Evolutionary conservation across 805 yeast species (phyloP), one percentile per base, ranked within the genome.

Genomic region (Cyberlindnera petersonii): DNA sequence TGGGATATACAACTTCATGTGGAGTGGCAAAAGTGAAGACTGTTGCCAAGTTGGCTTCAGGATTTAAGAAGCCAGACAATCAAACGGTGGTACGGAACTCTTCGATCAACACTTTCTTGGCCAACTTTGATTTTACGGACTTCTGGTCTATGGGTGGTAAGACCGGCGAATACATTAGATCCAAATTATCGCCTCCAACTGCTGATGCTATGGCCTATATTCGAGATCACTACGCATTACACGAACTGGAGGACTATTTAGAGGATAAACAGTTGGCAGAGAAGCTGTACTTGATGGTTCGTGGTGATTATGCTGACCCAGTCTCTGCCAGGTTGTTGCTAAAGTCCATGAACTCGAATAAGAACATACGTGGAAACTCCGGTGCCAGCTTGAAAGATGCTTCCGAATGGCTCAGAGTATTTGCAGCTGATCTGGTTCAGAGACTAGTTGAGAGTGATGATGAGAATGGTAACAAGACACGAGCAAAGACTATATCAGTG

Each of bases 111-210:
- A 51, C 55, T 0, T 93, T 91, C 56, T 58, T 89, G 9, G 66
- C 66, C 22, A 67, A 72, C 19, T 79, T 82, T 56, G 75, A 78
- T 42, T 56, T 91, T 16, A 74, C 76, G 0, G 95, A 88, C 49
- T 75, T 91, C 41, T 82, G 95, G 74, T 87, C 95, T 0, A 66
- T 91, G 70, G 98, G 98, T 6, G 98, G 98, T 3, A 86, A 86
- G 48, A 61, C 72, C 9, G 98, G 98, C 0, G 79, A 79, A 9
- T 63, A 65, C 10, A 66, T 87, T 1, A 45, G 69, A 14, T 57
- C 60, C n/a, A 58, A 64, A 15, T 58, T 88, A n/a, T 64, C 68
- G 2, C 47, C 47, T 10, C 44, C 46, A n/a, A 3, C 85, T 82
- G 66, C 81, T 47, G 62, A 69, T 3, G 69, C 59, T 40, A 69